Evolutionary conservation across 495 filamentous ascomycete genomes (phyloP).

Genomic region (Talaromyces ruber): DNA sequence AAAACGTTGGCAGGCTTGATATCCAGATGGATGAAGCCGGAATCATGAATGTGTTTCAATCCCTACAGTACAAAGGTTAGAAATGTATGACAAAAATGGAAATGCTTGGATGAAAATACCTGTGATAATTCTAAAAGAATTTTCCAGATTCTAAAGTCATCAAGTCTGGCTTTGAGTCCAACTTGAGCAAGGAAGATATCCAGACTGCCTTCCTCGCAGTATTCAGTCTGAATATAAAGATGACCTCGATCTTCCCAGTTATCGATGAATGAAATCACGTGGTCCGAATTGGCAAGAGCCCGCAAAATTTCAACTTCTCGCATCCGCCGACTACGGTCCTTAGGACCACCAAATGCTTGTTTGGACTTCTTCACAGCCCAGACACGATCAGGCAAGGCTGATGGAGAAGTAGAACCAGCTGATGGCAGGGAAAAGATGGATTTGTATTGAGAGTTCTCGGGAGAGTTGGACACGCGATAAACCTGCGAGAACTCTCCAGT

Average conservation of each 20-base stretch:
- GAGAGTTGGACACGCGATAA: constrained; percentile 61
- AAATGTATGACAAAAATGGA: constrained; percentile 1
- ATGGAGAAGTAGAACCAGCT: constrained; percentile 30
- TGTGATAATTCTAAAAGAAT: constrained; percentile 74
- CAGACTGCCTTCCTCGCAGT: constrained; percentile 84
- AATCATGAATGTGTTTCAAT: constrained; percentile 77
- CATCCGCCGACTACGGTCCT: constrained; percentile 68
- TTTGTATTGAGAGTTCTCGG: constrained; percentile 26
- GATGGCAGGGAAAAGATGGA: constrained; percentile 35
- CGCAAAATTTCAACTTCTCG: constrained; percentile 72
- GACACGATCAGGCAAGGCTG: constrained; percentile 41
- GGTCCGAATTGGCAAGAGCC: constrained; percentile 62
- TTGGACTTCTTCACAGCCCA: constrained; percentile 93
- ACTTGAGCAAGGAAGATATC: constrained; percentile 71
- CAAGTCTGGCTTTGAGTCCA: constrained; percentile 74
- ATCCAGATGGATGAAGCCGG: constrained; percentile 86
- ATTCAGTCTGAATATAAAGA: constrained; percentile 96
- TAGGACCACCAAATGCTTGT: constrained; percentile 61
- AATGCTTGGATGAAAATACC: constrained; percentile 36
- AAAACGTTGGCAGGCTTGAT: constrained; percentile 93
- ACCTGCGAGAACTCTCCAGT: constrained; percentile 90
- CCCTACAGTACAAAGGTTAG: constrained; percentile 51
- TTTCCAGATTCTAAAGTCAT: constrained; percentile 98
- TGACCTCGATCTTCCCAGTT: constrained; percentile 76
- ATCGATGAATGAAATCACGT: constrained; percentile 71